Evolutionary conservation across 306 rosid genomes (phyloP), one percentile per base, ranked within the genome.

Genomic region (Purshia tridentata): DNA sequence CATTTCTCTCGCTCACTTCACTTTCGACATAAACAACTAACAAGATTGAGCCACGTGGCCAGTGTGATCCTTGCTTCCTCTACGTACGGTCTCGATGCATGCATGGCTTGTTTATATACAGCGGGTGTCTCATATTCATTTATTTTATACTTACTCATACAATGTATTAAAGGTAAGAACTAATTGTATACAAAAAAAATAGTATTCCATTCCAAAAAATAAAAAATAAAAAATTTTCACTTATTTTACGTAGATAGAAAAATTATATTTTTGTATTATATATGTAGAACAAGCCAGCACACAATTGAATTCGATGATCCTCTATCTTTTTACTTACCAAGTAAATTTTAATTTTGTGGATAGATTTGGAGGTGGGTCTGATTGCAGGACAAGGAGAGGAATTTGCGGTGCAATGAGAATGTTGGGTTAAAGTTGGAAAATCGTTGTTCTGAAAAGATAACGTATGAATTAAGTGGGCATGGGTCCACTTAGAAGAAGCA

Each of bases 361-460:
- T 72, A 18, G 77, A n/a, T 52, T 35, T 58, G 63, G 52, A 59
- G 3, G 49, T 78, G 83, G 80, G 70, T 39, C 78, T 77, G 53
- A 14, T 1, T 8, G 15, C 0, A 19, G 23, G 62, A 42, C 39
- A 42, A 19, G 20, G 29, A 11, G 83, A 84, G 74, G 79, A 76
- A 78, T 79, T 79, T 78, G 60, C 76, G 84, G 71, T 47, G 51
- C 50, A 19, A 16, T 41, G 69, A 79, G 81, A 81, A 77, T 77
- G 86, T 84, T 81, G 22, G 73, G 78, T 51, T 62, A 79, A 76
- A 57, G 77, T n/a, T n/a, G 42, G 65, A 35, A 66, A 78, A 72
- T 14, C 41, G 16, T 41, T 15, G 35, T 58, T 56, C 4, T 39
- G 67, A 37, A 15, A 51, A 9, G 65, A 54, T 52, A 52, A 69